Percentiles rank a stretch among this genome's conserved stretches.
Conservation (phyloP, 306 rosid species). For the Hippophae gyantsensis region DNA sequence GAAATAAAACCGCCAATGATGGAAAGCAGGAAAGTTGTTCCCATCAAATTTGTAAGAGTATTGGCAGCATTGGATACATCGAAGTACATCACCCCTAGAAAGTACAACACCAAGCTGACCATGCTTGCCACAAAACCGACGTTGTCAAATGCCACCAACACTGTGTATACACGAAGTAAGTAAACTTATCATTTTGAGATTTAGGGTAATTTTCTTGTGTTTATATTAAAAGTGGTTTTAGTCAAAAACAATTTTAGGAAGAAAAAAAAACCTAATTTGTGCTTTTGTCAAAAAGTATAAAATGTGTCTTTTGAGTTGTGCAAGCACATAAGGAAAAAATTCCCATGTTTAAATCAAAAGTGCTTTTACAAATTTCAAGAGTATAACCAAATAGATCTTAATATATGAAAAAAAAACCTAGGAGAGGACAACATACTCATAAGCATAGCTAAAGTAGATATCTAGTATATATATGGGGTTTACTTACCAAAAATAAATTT, state of each 20-base stretch:
- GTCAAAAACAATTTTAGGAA: background rate
- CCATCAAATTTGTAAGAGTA: constrained; percentile 78
- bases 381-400: background rate
- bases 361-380: too few species aligned
- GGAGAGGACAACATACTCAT: background rate
- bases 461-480: background rate
- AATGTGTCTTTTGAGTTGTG: too few species aligned
- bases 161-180: constrained; percentile 15
- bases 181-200: too few species aligned
- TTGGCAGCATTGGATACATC: constrained; percentile 52
- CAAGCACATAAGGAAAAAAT: too few species aligned
- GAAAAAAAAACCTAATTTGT: constrained; percentile 1
- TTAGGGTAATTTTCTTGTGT: too few species aligned
- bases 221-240: too few species aligned
- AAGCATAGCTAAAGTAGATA: too few species aligned
- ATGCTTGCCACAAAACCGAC: constrained; percentile 81
- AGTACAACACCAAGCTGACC: constrained; percentile 69
- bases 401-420: background rate
- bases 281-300: background rate
- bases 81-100: constrained; percentile 48
- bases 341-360: too few species aligned
- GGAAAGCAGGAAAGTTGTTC: constrained; percentile 64
- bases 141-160: constrained; percentile 57
- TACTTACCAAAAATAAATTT: constrained; percentile 57
- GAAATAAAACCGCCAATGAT: constrained; percentile 76